phyloP scores from a whole-genome alignment of 2,329 filamentous ascomycete genomes.

The Drechslera avenae region DNA sequence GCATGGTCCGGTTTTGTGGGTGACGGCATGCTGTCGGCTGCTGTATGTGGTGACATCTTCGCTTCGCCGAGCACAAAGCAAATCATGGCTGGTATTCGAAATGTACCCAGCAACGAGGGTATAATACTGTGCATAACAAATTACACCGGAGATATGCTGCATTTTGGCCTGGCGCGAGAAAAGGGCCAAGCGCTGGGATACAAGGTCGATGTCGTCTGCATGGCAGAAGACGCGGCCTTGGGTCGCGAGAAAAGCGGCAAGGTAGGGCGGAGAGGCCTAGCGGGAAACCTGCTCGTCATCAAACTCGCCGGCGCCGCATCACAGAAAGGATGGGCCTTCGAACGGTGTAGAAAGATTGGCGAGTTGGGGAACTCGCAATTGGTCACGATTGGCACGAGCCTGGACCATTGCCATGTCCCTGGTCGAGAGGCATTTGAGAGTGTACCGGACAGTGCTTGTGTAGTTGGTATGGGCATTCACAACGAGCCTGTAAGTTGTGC shows the following conservation, averaged over 20 bases:
- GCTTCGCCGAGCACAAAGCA: slow-evolving; percentile 56
- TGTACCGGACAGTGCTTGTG: slow-evolving; percentile 48
- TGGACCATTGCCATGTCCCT: slow-evolving; percentile 61
- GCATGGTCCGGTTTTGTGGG: slow-evolving; percentile 57
- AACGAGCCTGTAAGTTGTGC: slow-evolving; percentile 57
- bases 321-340: slow-evolving; percentile 52
- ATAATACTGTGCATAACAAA: slow-evolving; percentile 57
- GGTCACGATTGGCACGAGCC: slow-evolving; percentile 57
- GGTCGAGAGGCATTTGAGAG: slow-evolving; percentile 58
- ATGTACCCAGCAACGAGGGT: slow-evolving; percentile 53
- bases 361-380: slow-evolving; percentile 52
- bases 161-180: slow-evolving; percentile 56
- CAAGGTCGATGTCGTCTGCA: slow-evolving; percentile 54
- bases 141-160: slow-evolving; percentile 57
- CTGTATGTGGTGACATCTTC: slow-evolving; percentile 57
- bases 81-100: slow-evolving; percentile 55
- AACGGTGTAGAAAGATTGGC: slow-evolving; percentile 53
- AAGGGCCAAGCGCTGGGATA: slow-evolving; percentile 54
- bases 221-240: slow-evolving; percentile 57
- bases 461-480: slow-evolving; percentile 57
- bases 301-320: slow-evolving; percentile 56
- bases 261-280: slow-evolving; percentile 56
- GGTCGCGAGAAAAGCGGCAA: slow-evolving; percentile 56
- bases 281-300: slow-evolving; percentile 57
- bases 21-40: slow-evolving; percentile 55